phyloP scores from a whole-genome alignment of 2,329 filamentous ascomycete genomes.

The Lachnellula cervina region DNA sequence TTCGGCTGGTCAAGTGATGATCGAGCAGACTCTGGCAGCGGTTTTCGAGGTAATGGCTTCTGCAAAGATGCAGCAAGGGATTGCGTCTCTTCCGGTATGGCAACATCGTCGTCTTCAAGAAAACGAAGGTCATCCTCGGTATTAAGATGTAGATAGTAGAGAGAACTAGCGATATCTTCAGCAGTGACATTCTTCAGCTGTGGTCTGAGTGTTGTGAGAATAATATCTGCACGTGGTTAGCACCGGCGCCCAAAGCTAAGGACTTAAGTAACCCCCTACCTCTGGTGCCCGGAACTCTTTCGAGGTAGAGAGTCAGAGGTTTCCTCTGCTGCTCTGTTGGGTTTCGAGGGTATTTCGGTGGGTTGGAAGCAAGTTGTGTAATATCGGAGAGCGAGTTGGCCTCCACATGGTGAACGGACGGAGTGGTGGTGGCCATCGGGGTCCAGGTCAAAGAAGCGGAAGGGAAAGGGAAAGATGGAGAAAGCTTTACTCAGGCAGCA shows the following conservation, averaged over 20 bases:
- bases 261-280: conserved; percentile 48
- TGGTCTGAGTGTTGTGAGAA: conserved; percentile 87
- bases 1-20: conserved; percentile 19
- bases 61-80: neutral
- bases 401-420: conserved; percentile 46
- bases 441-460: neutral
- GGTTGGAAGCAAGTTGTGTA: conserved; percentile 76
- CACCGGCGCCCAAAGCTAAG: neutral
- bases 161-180: conserved; percentile 77
- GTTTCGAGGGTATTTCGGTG: conserved; percentile 78
- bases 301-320: conserved; percentile 82
- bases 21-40: conserved; percentile 25
- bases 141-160: conserved; percentile 88
- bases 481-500: neutral
- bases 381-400: conserved; percentile 78
- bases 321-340: conserved; percentile 64
- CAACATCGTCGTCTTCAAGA: conserved; percentile 28
- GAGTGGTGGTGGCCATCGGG: conserved; percentile 13
- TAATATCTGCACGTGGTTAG: conserved; percentile 63
- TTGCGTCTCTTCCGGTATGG: conserved; percentile 6
- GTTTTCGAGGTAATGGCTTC: conserved; percentile 29
- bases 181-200: conserved; percentile 82
- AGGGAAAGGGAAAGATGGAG: neutral
- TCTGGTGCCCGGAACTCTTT: conserved; percentile 84
- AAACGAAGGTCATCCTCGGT: conserved; percentile 50